Evolutionary conservation across 1,139 yeast genomes (phyloP).

Genomic region (Kluyveromyces sp.): DNA sequence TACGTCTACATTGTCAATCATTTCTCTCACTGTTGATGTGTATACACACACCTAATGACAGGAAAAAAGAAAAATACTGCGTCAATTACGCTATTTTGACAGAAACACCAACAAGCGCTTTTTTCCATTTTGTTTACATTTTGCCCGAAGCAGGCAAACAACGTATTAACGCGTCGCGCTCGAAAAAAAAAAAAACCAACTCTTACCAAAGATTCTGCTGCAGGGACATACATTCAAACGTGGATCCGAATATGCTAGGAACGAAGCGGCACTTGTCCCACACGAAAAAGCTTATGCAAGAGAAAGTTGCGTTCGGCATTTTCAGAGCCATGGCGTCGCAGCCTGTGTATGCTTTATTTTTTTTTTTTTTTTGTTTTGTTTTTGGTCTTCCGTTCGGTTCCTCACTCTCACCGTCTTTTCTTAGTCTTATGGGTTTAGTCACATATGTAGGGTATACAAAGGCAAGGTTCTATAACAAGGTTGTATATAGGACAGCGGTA

Average conservation of each 20-base stretch:
- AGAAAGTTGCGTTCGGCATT: too few relatives aligned
- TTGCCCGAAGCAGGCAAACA: slow-evolving; percentile 9
- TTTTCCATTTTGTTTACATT: slow-evolving; percentile 11
- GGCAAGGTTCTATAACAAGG: too few relatives aligned
- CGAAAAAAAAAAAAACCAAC: not conserved
- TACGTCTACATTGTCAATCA: too few relatives aligned
- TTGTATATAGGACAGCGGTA: too few relatives aligned
- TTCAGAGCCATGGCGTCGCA: too few relatives aligned
- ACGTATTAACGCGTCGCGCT: slow-evolving; percentile 2
- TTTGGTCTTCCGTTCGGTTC: too few relatives aligned
- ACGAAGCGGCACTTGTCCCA: not conserved
- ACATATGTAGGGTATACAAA: too few relatives aligned
- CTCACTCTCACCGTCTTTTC: too few relatives aligned
- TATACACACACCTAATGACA: not conserved
- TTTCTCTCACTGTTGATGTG: not conserved
- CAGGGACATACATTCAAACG: not conserved
- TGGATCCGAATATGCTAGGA: not conserved
- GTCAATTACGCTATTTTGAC: not conserved
- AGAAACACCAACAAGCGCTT: not conserved
- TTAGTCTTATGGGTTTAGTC: too few relatives aligned
- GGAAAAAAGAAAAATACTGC: not conserved
- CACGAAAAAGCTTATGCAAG: too few relatives aligned
- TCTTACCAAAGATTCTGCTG: not conserved
- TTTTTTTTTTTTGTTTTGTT: too few relatives aligned
- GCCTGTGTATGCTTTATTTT: too few relatives aligned